Conservation (phyloP, 31 red algal species). For the Bonnemaisonia californica region DNA sequence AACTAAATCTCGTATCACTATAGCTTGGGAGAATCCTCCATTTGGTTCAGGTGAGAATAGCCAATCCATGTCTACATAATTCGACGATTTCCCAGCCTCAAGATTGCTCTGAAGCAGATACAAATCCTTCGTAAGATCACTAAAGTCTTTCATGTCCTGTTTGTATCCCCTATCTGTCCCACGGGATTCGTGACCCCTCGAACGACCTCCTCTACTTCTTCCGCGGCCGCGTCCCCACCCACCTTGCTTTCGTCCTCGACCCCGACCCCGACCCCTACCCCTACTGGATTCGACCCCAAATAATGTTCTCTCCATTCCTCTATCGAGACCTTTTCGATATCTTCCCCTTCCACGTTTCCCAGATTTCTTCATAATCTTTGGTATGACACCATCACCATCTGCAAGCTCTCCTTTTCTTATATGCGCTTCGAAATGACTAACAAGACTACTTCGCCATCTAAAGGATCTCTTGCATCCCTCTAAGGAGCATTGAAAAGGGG, state of each 20-base stretch:
- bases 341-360: neutral
- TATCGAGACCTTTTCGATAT: neutral
- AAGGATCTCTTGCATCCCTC: neutral
- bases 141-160: neutral
- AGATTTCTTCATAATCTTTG: neutral
- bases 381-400: neutral
- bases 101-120: neutral
- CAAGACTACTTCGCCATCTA: neutral
- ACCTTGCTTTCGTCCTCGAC: neutral
- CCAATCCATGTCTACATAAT: neutral
- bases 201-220: neutral
- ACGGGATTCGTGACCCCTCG: neutral
- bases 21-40: neutral
- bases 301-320: neutral
- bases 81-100: neutral
- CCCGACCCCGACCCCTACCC: neutral
- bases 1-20: neutral
- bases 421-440: neutral
- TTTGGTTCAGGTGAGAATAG: neutral
- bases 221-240: neutral
- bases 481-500: neutral
- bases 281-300: neutral
- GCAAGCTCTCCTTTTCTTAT: neutral
- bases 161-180: neutral
- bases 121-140: neutral